These are phyloP conservation scores for Populus hybrid DNA, from an alignment of 441 rosid genomes.

Conservation along the genomic window DNA sequence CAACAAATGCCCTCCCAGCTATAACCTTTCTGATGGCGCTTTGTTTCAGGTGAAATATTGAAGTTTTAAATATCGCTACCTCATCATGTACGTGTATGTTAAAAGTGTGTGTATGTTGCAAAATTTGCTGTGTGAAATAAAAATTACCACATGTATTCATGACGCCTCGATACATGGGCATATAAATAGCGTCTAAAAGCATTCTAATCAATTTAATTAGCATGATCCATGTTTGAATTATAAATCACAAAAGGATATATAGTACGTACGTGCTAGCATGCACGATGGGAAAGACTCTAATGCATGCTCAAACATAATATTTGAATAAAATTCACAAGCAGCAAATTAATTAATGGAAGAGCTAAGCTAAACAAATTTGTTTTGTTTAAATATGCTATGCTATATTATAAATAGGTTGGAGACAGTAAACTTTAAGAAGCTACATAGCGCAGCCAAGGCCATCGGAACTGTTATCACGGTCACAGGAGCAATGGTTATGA, in stretches of 20 bases:
- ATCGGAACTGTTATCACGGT: constrained; percentile 76
- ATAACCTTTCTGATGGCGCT: constrained; percentile 80
- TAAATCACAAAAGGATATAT: too few relatives aligned
- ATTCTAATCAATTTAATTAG: too few relatives aligned
- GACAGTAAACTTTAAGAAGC: constrained; percentile 55
- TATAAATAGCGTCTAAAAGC: too few relatives aligned
- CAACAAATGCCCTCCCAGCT: constrained; percentile 73
- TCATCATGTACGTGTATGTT: background rate
- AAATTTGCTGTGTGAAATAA: background rate
- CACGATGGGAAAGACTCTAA: too few relatives aligned
- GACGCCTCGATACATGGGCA: too few relatives aligned
- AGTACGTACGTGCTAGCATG: too few relatives aligned
- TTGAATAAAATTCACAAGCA: background rate
- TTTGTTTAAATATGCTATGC: background rate
- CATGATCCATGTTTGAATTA: too few relatives aligned
- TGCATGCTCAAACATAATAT: background rate
- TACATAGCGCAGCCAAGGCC: constrained; percentile 67
- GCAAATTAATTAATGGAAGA: background rate
- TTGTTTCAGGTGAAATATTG: constrained; percentile 54
- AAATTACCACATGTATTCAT: too few relatives aligned
- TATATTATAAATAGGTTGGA: constrained; percentile 49
- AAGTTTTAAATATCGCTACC: background rate
- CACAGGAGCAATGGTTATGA: constrained; percentile 89
- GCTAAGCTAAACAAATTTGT: background rate
- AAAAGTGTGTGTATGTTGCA: too few relatives aligned